Conservation (phyloP, 2,329 filamentous ascomycete genomes). For the Colletotrichum melonis region DNA sequence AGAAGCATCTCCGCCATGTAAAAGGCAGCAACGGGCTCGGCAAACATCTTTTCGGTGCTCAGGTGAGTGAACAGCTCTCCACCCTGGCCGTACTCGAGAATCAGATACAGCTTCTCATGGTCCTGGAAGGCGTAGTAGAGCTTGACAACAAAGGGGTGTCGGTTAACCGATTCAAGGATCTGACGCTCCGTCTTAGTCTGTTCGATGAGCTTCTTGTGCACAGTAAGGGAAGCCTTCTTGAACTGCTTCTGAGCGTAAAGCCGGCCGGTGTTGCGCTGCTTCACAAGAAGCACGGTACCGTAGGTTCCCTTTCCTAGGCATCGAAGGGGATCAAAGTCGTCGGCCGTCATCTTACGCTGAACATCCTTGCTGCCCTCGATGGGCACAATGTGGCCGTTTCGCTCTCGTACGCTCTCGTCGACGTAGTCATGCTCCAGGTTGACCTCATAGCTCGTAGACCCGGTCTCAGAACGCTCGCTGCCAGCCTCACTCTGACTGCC, state of each 20-base stretch:
- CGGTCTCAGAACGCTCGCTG: slow-evolving; percentile 74
- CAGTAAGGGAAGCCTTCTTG: slow-evolving; percentile 93
- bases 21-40: slow-evolving; percentile 88
- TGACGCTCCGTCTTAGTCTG: slow-evolving; percentile 97
- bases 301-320: slow-evolving; percentile 97
- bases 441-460: slow-evolving; percentile 83
- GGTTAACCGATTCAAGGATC: slow-evolving; percentile 94
- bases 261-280: slow-evolving; percentile 86
- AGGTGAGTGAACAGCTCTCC: slow-evolving; percentile 98
- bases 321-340: slow-evolving; percentile 89
- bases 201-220: slow-evolving; percentile 95
- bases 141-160: slow-evolving; percentile 98
- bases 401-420: slow-evolving; percentile 69
- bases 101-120: slow-evolving; percentile 95
- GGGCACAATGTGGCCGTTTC: slow-evolving; percentile 54
- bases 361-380: slow-evolving; percentile 66
- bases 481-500: slow-evolving; percentile 63
- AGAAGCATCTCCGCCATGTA: slow-evolving; percentile 99
- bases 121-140: slow-evolving; percentile 99
- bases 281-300: slow-evolving; percentile 93
- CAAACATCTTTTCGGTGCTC: slow-evolving; percentile 93
- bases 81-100: slow-evolving; percentile 96
- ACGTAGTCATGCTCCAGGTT: slow-evolving; percentile 87
- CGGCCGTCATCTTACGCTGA: slow-evolving; percentile 86
- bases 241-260: slow-evolving; percentile 99